Percentiles rank a stretch among this genome's conserved stretches.
Conservation (phyloP, 805 yeast species). For the Lachancea kluyveri region DNA sequence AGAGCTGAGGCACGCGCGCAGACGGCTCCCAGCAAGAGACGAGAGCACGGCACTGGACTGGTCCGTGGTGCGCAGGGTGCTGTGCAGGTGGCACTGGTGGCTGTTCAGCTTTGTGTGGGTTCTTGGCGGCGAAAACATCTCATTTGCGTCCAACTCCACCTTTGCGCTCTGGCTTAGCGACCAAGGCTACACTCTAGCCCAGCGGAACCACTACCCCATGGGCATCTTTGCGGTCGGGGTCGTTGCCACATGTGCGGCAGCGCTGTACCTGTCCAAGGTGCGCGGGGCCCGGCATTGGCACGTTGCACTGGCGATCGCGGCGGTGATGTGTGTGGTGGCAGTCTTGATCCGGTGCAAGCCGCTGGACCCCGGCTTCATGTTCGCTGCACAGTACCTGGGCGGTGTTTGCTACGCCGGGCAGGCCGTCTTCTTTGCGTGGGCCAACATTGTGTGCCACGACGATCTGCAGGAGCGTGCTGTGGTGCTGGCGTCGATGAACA, state of each 20-base stretch:
- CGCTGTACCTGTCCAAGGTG: constrained; percentile 39
- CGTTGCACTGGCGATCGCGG: constrained; percentile 40
- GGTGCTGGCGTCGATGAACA: constrained; percentile 59
- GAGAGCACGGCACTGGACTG: constrained; percentile 34
- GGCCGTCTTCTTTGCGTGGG: constrained; percentile 58
- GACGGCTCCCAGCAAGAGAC: constrained; percentile 37
- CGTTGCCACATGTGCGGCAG: constrained; percentile 38
- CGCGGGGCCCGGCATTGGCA: constrained; percentile 43
- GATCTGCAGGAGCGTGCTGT: constrained; percentile 61
- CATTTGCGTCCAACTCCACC: constrained; percentile 40
- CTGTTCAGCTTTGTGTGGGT: constrained; percentile 47
- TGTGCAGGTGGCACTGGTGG: constrained; percentile 53
- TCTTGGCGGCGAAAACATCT: constrained; percentile 43
- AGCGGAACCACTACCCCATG: constrained; percentile 48
- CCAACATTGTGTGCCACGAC: constrained; percentile 49
- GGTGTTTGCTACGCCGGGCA: constrained; percentile 56
- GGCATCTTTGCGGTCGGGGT: constrained; percentile 50
- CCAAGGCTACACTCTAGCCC: constrained; percentile 36
- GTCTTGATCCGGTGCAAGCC: constrained; percentile 43
- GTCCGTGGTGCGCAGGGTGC: constrained; percentile 38
- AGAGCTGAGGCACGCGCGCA: constrained; percentile 37
- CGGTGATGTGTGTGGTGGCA: constrained; percentile 39
- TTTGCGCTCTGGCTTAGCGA: constrained; percentile 43
- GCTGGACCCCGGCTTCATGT: constrained; percentile 32
- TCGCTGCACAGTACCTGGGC: constrained; percentile 49